These are phyloP conservation scores for Trichoderma endophyticum DNA, from an alignment of 2,329 filamentous ascomycete species.

Conservation along the genomic window DNA sequence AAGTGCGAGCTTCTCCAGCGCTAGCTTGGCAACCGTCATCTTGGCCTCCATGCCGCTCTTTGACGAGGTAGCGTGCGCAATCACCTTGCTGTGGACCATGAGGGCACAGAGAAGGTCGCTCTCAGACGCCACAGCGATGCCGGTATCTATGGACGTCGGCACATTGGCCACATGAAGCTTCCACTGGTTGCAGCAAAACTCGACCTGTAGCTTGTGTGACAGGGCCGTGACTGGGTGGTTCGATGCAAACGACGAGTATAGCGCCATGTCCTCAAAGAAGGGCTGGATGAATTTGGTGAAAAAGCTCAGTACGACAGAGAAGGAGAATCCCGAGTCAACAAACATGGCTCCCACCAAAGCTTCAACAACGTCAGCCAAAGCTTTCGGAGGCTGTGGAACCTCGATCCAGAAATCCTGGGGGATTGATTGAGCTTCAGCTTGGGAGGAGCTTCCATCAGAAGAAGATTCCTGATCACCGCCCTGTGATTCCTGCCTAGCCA, in stretches of 20 bases:
- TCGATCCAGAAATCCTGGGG: slow-evolving; percentile 64
- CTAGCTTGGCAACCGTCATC: slow-evolving; percentile 56
- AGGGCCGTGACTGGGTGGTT: slow-evolving; percentile 80
- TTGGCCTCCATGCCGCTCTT: slow-evolving; percentile 72
- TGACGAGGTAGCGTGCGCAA: slow-evolving; percentile 56
- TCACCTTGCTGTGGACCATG: slow-evolving; percentile 68
- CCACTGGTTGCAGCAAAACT: slow-evolving; percentile 63
- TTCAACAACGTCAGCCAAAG: slow-evolving; percentile 82
- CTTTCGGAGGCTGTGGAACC: slow-evolving; percentile 64
- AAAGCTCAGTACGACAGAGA: slow-evolving; percentile 68
- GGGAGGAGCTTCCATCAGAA: background rate
- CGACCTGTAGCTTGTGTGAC: slow-evolving; percentile 58
- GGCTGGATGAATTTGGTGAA: slow-evolving; percentile 70
- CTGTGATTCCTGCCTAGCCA: slow-evolving; percentile 27
- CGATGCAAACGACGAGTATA: slow-evolving; percentile 84
- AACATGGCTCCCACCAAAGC: slow-evolving; percentile 87
- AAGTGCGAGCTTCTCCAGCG: slow-evolving; percentile 11
- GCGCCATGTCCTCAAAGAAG: slow-evolving; percentile 80
- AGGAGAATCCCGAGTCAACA: slow-evolving; percentile 82
- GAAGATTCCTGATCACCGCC: slow-evolving; percentile 13
- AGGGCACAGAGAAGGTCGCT: slow-evolving; percentile 67
- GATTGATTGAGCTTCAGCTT: background rate
- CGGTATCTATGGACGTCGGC: slow-evolving; percentile 40
- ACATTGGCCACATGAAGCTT: slow-evolving; percentile 51
- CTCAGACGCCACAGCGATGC: slow-evolving; percentile 36